Conservation (phyloP, 768 basidiomycete genomes). For the Kwoniella mangroviensis region DNA sequence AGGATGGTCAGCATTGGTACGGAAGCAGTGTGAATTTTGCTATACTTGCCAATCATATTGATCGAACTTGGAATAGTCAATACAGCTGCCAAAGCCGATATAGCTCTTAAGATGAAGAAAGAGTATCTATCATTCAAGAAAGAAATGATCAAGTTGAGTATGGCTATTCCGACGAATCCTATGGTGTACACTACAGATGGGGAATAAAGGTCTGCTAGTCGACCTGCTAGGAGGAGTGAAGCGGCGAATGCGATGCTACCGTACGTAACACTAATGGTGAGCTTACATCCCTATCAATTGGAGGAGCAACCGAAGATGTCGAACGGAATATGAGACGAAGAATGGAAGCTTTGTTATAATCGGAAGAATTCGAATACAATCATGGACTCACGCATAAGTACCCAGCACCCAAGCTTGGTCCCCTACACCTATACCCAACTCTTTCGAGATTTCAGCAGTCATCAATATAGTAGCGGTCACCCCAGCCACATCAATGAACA, state of each 20-base stretch:
- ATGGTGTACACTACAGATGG: constrained; percentile 48
- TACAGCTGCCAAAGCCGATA: constrained; percentile 47
- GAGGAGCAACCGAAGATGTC: neutral
- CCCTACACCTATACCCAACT: constrained; percentile 36
- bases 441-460: constrained; percentile 48
- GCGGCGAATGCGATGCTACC: constrained; percentile 19
- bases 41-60: constrained; percentile 42
- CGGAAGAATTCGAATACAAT: neutral
- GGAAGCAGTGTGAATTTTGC: neutral
- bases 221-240: constrained; percentile 44
- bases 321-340: neutral
- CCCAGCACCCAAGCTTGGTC: constrained; percentile 50
- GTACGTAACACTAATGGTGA: too few relatives aligned
- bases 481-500: constrained; percentile 48
- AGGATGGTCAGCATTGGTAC: too few relatives aligned
- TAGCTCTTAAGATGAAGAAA: constrained; percentile 52
- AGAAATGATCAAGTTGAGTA: constrained; percentile 52
- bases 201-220: constrained; percentile 48
- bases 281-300: neutral
- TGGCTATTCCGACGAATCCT: constrained; percentile 50
- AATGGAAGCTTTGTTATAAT: neutral
- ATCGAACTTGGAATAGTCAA: constrained; percentile 52
- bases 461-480: constrained; percentile 51
- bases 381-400: constrained; percentile 39
- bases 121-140: constrained; percentile 50